These are phyloP conservation scores for Coniferiporia weirii DNA, from an alignment of 1,284 basidiomycete species.

Conservation along the genomic window DNA sequence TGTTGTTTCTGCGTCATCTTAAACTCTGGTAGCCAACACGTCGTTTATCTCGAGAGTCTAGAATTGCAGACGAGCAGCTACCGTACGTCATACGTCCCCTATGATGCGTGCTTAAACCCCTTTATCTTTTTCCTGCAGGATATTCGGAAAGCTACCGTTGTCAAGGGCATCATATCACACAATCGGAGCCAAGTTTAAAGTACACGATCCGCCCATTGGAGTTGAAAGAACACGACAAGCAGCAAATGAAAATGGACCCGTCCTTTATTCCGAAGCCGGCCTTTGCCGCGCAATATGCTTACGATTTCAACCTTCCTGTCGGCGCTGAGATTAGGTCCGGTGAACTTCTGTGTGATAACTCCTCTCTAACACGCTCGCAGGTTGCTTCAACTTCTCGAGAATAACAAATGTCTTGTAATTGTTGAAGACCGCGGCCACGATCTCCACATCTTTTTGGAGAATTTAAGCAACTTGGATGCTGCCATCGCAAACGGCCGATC, in stretches of 20 bases:
- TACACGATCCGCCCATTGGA: constrained; percentile 36
- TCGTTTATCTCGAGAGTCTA: background rate
- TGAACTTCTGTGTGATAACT: background rate
- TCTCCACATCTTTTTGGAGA: constrained; percentile 37
- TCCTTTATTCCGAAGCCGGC: constrained; percentile 34
- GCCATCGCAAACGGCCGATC: constrained; percentile 25
- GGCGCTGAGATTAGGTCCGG: constrained; percentile 8
- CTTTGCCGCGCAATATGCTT: constrained; percentile 19
- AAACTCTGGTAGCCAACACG: background rate
- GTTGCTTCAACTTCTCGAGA: constrained; percentile 32
- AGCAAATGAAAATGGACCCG: constrained; percentile 35
- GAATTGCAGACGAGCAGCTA: background rate
- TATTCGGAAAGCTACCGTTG: constrained; percentile 14
- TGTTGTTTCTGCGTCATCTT: background rate
- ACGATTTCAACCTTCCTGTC: constrained; percentile 32
- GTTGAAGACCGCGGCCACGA: constrained; percentile 31
- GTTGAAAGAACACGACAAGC: constrained; percentile 37
- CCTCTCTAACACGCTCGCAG: constrained; percentile 25
- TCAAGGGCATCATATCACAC: constrained; percentile 10
- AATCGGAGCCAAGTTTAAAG: constrained; percentile 24
- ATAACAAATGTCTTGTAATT: constrained; percentile 38
- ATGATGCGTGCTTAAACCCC: background rate
- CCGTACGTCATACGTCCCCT: background rate
- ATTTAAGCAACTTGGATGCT: constrained; percentile 26
- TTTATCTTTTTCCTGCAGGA: background rate